Evolutionary conservation across 1,284 basidiomycete species (phyloP).

Genomic region (Fomitiporia mediterranea): DNA sequence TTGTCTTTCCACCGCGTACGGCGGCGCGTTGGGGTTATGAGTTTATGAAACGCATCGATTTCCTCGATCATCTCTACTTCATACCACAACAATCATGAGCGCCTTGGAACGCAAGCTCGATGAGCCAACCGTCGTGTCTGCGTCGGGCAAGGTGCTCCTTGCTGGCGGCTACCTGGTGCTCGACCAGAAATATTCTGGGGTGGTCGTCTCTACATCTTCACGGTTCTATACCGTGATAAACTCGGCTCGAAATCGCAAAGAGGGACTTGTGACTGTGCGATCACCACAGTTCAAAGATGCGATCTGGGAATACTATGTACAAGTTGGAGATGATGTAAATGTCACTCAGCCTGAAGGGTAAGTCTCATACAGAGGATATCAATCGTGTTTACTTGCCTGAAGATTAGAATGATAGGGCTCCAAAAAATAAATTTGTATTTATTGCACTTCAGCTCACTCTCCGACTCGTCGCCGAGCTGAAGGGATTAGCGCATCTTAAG

Average conservation of each 20-base stretch:
- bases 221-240: slow-evolving; percentile 83
- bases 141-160: slow-evolving; percentile 93
- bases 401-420: slow-evolving; percentile 24
- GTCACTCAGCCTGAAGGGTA: slow-evolving; percentile 45
- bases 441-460: slow-evolving; percentile 80
- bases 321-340: slow-evolving; percentile 37
- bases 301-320: slow-evolving; percentile 71
- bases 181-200: slow-evolving; percentile 76
- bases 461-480: slow-evolving; percentile 56
- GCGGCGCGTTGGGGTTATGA: background rate
- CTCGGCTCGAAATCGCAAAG: slow-evolving; percentile 25
- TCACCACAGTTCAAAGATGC: slow-evolving; percentile 90
- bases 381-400: slow-evolving; percentile 8
- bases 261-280: slow-evolving; percentile 60
- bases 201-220: slow-evolving; percentile 87
- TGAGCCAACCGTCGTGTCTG: slow-evolving; percentile 65
- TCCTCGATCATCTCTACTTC: background rate
- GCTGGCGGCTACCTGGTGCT: slow-evolving; percentile 95
- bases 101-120: background rate
- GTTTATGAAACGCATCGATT: background rate
- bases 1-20: background rate
- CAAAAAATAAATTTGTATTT: slow-evolving; percentile 87
- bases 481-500: slow-evolving; percentile 42
- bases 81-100: slow-evolving; percentile 5
- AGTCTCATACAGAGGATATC: slow-evolving; percentile 35